Percentiles rank a stretch among this genome's conserved stretches.
Conservation (phyloP, 768 basidiomycete genomes). For the Pleurotus djamor region DNA sequence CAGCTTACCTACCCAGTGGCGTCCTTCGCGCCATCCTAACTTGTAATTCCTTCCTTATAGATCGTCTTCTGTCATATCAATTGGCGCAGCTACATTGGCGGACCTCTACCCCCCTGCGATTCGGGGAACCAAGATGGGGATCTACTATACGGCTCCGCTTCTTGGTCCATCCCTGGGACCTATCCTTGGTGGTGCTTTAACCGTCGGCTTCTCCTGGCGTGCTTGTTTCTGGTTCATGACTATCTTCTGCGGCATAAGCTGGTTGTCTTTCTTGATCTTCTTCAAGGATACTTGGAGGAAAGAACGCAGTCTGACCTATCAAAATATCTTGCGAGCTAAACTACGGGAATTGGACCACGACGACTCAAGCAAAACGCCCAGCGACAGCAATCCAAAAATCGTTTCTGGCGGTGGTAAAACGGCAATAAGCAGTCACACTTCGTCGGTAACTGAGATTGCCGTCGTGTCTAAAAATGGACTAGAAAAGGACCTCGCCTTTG, state of each 20-base stretch:
- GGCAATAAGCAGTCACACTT: constrained; percentile 5
- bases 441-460: constrained; percentile 4
- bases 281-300: constrained; percentile 84
- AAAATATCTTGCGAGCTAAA: constrained; percentile 46
- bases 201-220: constrained; percentile 72
- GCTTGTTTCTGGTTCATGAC: constrained; percentile 82
- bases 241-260: constrained; percentile 53
- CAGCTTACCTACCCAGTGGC: neutral
- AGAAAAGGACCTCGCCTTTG: neutral
- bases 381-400: constrained; percentile 58
- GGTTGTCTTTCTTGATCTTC: constrained; percentile 57
- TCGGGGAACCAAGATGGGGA: constrained; percentile 77
- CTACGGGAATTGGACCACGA: constrained; percentile 10
- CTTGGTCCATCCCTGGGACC: constrained; percentile 73
- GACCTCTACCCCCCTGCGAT: constrained; percentile 77
- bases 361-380: constrained; percentile 59
- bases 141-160: constrained; percentile 78
- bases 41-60: neutral
- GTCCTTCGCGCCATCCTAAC: too few species aligned
- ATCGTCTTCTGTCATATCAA: constrained; percentile 60
- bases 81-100: constrained; percentile 77
- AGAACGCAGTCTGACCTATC: constrained; percentile 82
- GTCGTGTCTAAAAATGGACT: neutral
- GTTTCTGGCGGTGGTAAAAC: constrained; percentile 14
- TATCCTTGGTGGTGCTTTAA: constrained; percentile 67